Base-by-base conservation (phyloP, 2,329 filamentous ascomycete species). In the Aureobasidium zeae region DNA sequence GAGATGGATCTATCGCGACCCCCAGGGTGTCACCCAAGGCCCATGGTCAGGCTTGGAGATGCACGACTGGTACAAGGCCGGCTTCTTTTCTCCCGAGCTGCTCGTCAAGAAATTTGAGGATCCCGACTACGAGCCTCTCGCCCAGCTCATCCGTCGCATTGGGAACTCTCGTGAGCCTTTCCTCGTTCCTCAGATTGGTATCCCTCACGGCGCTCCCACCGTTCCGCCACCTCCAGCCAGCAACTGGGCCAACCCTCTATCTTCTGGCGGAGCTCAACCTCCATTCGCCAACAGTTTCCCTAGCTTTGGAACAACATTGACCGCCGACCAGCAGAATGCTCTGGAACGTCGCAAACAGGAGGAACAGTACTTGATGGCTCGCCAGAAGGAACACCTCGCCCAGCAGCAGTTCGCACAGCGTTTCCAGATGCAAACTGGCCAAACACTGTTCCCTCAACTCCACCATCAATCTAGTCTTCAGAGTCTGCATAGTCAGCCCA, bases 51-150 rank as follows among this genome's bases (percentile, higher is more conserved):
- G 91, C 1, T 69, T 98, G 37, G 91, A 98, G 64, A 98, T 98
- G 91, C 93, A 98, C 54, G 93, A 98, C 56, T 98, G 91, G 91
- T 98, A 96, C 67, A 96, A 96, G 62, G 89, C 88, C 26, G 88
- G 89, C 33, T 98, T 96, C 67, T 98, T 98, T 65, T 94, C 86
- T 0, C 81, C 89, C 0, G 89, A 98, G 55, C 72, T 98, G 15
- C 78, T 93, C 31, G 91, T 98, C 22, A 95, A 93, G 68, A 94
- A 94, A 61, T 72, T 89, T 4, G 91, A 98, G 60, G 91, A 98
- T 57, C 71, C 74, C 0, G 89, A 98, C 37, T 98, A 95, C 55
- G 91, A 98, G 62, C 91, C 89, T 10, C 69, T 98, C 8, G 91
- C 89, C 2, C 88, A 96, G 63, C 76, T 98, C 17, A 95, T 98